Conservation (phyloP, 495 filamentous ascomycete species). For the Aspergillus campestris region DNA sequence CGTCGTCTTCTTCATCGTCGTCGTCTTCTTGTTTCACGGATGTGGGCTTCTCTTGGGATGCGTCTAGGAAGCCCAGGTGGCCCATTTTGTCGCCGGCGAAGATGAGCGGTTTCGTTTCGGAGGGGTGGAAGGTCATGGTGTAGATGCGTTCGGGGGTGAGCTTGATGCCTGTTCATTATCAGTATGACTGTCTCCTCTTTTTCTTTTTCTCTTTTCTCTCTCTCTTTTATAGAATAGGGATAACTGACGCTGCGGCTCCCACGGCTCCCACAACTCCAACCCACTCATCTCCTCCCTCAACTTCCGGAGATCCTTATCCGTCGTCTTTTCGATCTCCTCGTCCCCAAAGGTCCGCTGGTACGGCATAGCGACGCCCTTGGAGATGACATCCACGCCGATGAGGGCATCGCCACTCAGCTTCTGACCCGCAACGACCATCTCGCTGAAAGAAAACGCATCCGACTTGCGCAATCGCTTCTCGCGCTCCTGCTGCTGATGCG, state of each 20-base stretch:
- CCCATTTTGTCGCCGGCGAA: slow-evolving; percentile 96
- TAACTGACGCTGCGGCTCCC: slow-evolving; percentile 61
- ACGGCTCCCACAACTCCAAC: slow-evolving; percentile 72
- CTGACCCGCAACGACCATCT: slow-evolving; percentile 72
- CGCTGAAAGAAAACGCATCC: slow-evolving; percentile 62
- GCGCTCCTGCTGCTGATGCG: slow-evolving; percentile 49
- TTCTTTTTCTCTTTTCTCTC: no score
- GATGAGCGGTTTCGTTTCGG: slow-evolving; percentile 73
- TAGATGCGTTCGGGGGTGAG: slow-evolving; percentile 88
- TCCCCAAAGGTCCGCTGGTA: slow-evolving; percentile 75
- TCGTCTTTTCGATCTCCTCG: slow-evolving; percentile 72
- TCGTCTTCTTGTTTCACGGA: slow-evolving; percentile 35
- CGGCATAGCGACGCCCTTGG: slow-evolving; percentile 61
- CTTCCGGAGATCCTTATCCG: slow-evolving; percentile 64
- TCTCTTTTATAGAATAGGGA: no score
- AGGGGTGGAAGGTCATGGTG: slow-evolving; percentile 82
- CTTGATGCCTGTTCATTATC: slow-evolving; percentile 61
- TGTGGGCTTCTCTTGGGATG: slow-evolving; percentile 55
- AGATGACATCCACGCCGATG: slow-evolving; percentile 47
- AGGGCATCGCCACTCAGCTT: slow-evolving; percentile 42
- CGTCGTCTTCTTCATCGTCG: slow-evolving; percentile 55
- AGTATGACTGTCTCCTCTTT: no score
- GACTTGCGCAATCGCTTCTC: slow-evolving; percentile 65
- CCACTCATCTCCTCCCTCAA: slow-evolving; percentile 74
- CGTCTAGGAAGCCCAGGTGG: slow-evolving; percentile 88